Evolutionary conservation across 2,329 filamentous ascomycete species (phyloP), one percentile per base, ranked within the genome.

Genomic region (Xylaria digitata): DNA sequence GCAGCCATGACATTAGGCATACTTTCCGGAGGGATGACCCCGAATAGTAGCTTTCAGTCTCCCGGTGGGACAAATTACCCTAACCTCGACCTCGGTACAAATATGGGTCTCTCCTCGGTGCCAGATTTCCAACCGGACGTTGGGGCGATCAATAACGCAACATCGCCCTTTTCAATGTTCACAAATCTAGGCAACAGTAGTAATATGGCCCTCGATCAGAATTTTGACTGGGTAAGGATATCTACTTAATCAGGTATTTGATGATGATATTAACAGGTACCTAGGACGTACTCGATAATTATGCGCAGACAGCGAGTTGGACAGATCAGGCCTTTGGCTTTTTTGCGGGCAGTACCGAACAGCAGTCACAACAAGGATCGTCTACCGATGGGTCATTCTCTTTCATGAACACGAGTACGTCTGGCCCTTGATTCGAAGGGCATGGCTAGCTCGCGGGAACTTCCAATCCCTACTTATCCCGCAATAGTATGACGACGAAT

Each of bases 141-240:
- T 19, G 72, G 73, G 6, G 72, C 72, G 4, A 71, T 79, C 43
- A 79, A 78, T 61, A 78, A 76, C 46, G 74, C 74, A 7, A 76
- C 77, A 32, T 86, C 85, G 50, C 84, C 85, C 3, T 82, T 87
- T 66, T 83, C 83, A 54, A 85, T 88, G 82, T 84, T 87, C 68
- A 82, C 80, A 19, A 84, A 80, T 55, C 73, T 84, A 23, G 71
- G 74, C 61, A 79, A 79, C 19, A 75, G 70, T 57, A 75, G 71
- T 42, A 78, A 73, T 67, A 80, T 84, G 74, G 84, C 85, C 43
- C 78, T 87, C 56, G 79, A 81, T 40, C 77, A 80, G 49, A 86
- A 84, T 55, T 86, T 89, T 74, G 86, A 89, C 77, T 89, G 86
- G 86, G 86, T 88, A 81, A 76, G 85, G 74, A 32, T 9, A 43